Evolutionary conservation across 805 yeast species (phyloP).

Genomic region (Teunomyces funiuensis): DNA sequence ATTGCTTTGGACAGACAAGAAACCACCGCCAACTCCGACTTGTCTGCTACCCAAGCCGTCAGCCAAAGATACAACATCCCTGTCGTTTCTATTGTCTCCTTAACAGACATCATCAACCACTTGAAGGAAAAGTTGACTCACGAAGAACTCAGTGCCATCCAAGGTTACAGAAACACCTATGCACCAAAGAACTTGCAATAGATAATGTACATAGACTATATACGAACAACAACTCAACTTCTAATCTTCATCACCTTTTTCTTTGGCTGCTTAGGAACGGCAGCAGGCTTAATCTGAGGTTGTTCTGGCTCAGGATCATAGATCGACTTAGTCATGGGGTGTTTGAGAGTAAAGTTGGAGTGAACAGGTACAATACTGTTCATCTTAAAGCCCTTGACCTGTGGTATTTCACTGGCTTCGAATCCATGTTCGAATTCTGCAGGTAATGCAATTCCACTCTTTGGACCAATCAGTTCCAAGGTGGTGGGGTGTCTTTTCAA

Average conservation of each 20-base stretch:
- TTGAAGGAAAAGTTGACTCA: constrained; percentile 55
- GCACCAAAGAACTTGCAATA: constrained; percentile 35
- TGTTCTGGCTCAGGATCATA: constrained; percentile 52
- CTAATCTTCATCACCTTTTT: constrained; percentile 64
- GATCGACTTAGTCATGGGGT: constrained; percentile 74
- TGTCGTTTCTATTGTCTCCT: constrained; percentile 74
- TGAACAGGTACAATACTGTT: constrained; percentile 87
- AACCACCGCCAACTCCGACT: constrained; percentile 62
- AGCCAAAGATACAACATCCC: constrained; percentile 74
- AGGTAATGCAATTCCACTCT: constrained; percentile 61
- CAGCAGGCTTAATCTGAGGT: constrained; percentile 22
- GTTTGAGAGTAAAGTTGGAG: constrained; percentile 75
- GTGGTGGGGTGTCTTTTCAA: constrained; percentile 70
- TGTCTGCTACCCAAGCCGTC: constrained; percentile 82
- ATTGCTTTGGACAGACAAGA: constrained; percentile 97
- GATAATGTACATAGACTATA: background rate
- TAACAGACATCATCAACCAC: constrained; percentile 70
- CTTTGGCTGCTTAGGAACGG: constrained; percentile 48
- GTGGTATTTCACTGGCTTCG: constrained; percentile 62
- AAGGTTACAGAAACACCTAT: constrained; percentile 55
- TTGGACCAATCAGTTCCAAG: constrained; percentile 47
- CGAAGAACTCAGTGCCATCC: constrained; percentile 57
- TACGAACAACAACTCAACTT: constrained; percentile 28
- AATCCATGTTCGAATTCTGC: constrained; percentile 56
- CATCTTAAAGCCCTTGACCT: constrained; percentile 84